Evolutionary conservation across 306 rosid genomes (phyloP).

Genomic region (Neltuma alba): DNA sequence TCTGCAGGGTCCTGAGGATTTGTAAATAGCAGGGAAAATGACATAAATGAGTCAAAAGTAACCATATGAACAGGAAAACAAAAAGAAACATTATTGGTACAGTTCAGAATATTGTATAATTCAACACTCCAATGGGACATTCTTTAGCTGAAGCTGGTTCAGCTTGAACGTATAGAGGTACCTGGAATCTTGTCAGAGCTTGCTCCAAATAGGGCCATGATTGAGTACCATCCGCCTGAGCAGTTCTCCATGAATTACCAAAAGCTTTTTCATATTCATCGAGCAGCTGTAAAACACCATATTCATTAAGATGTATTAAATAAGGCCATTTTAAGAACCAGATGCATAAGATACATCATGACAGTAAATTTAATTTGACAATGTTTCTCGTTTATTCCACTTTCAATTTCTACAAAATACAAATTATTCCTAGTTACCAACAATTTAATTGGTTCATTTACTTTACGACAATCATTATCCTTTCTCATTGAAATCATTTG

Average conservation of each 20-base stretch:
- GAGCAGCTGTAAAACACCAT: conserved; percentile 56
- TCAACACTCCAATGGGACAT: conserved; percentile 15
- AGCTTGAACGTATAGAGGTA: conserved; percentile 30
- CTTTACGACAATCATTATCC: not conserved
- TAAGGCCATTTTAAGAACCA: conserved; percentile 1
- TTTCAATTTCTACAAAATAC: not conserved
- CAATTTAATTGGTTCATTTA: not conserved
- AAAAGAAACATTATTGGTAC: not conserved
- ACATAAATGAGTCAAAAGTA: not conserved
- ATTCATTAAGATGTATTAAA: conserved; percentile 19
- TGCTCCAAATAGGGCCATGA: conserved; percentile 89
- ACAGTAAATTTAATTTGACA: conserved; percentile 22
- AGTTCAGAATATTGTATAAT: not conserved
- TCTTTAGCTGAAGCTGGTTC: conserved; percentile 20
- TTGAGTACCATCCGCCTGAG: conserved; percentile 59
- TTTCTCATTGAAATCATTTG: conserved; percentile 8
- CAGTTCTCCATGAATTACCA: conserved; percentile 88
- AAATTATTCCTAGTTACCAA: not conserved
- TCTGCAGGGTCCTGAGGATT: conserved; percentile 74
- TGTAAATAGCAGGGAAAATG: conserved; percentile 13
- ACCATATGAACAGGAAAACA: conserved; percentile 16
- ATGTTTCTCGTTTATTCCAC: not conserved
- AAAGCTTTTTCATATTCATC: conserved; percentile 84
- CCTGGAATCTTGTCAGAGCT: conserved; percentile 87
- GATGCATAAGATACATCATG: conserved; percentile 1